Percentiles rank a stretch among this genome's conserved stretches.
phyloP scores from a whole-genome alignment of 306 rosid genomes.

The Spatholobus suberectus region DNA sequence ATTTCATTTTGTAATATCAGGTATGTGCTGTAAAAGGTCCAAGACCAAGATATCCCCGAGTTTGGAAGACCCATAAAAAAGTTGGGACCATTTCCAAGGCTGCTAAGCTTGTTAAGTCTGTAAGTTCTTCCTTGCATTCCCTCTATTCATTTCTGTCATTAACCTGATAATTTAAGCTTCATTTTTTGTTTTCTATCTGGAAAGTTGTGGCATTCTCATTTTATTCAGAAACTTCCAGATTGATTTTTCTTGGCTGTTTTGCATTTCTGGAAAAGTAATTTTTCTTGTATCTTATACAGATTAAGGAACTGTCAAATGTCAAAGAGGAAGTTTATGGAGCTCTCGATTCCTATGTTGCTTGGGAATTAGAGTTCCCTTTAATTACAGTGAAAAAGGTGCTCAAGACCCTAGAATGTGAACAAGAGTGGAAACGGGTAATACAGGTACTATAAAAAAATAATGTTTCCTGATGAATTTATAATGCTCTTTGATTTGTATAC shows the following conservation, averaged over 20 bases:
- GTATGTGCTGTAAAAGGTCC: slow-evolving; percentile 93
- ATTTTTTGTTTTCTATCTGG: background rate
- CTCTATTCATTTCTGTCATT: background rate
- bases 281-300: slow-evolving; percentile 48
- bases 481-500: background rate
- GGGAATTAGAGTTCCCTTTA: slow-evolving; percentile 96
- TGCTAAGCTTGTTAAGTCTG: slow-evolving; percentile 77
- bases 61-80: slow-evolving; percentile 80
- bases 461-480: background rate
- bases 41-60: slow-evolving; percentile 90
- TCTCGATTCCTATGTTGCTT: slow-evolving; percentile 95
- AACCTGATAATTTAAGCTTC: slow-evolving; percentile 21
- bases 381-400: slow-evolving; percentile 87
- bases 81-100: slow-evolving; percentile 92
- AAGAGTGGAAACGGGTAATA: slow-evolving; percentile 91
- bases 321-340: slow-evolving; percentile 99
- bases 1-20: slow-evolving; percentile 46
- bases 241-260: slow-evolving; percentile 9
- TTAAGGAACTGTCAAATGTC: slow-evolving; percentile 82
- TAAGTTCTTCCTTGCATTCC: slow-evolving; percentile 43
- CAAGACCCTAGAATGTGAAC: slow-evolving; percentile 73
- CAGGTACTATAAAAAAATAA: slow-evolving; percentile 56
- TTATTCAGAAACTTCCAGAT: background rate
- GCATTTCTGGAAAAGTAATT: slow-evolving; percentile 25
- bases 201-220: background rate